phyloP scores from a whole-genome alignment of 75 land plant genomes.

The Adiantum capillusveneris region DNA sequence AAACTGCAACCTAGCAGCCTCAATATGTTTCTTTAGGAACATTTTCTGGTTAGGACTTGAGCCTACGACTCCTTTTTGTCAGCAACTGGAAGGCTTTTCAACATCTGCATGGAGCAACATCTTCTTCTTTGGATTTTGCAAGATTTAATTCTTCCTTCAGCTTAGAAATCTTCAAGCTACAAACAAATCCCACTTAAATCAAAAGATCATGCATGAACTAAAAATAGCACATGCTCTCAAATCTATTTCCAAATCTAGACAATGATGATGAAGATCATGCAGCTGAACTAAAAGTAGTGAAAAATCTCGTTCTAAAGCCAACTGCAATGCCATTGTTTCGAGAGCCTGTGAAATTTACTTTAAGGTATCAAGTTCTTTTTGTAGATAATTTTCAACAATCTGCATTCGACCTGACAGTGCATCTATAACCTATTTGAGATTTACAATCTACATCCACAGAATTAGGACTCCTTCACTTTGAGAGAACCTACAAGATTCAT shows the following conservation, averaged over 20 bases:
- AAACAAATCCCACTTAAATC: background rate
- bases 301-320: constrained; percentile 16
- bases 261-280: constrained; percentile 1
- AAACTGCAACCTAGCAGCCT: constrained; percentile 2
- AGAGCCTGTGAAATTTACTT: constrained; percentile 10
- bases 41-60: background rate
- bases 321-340: constrained; percentile 15
- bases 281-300: no score
- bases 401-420: constrained; percentile 13
- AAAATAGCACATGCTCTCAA: background rate
- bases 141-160: background rate
- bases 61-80: background rate
- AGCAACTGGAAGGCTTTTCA: background rate
- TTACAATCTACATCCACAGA: background rate
- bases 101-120: constrained; percentile 2
- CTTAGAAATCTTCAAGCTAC: background rate
- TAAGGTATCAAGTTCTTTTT: constrained; percentile 9
- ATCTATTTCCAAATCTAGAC: background rate
- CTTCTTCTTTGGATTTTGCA: background rate
- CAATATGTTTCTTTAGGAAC: background rate
- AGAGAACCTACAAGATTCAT: no score
- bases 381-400: constrained; percentile 8
- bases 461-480: no score
- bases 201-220: background rate
- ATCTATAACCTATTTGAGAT: constrained; percentile 9